Evolutionary conservation across 352 stramenopile species (phyloP).

Genomic region (Aphanomyces stellatus): DNA sequence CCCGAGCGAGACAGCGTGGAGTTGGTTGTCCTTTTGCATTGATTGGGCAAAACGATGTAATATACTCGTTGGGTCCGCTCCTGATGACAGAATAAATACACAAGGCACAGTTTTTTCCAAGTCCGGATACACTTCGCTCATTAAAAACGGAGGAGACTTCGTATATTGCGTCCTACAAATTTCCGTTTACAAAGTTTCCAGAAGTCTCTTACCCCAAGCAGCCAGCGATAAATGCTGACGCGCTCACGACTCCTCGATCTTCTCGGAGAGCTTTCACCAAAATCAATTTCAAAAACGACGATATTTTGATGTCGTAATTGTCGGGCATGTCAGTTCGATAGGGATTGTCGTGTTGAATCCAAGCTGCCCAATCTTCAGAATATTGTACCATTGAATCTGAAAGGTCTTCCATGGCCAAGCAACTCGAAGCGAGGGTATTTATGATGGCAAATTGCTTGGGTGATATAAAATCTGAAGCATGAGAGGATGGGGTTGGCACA

Average conservation of each 20-base stretch:
- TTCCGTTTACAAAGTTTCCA: background rate
- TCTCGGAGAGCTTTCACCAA: conserved; percentile 72
- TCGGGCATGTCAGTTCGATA: conserved; percentile 31
- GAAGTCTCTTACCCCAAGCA: conserved; percentile 29
- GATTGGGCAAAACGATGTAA: conserved; percentile 89
- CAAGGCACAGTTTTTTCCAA: conserved; percentile 88
- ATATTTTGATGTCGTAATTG: conserved; percentile 27
- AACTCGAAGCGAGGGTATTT: background rate
- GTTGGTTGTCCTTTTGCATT: conserved; percentile 70
- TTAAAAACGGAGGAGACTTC: conserved; percentile 82
- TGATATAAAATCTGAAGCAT: background rate
- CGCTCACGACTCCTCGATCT: conserved; percentile 48
- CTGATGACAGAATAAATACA: conserved; percentile 90
- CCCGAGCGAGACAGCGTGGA: conserved; percentile 89
- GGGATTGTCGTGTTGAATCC: background rate
- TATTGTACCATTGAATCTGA: background rate
- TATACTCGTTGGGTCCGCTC: conserved; percentile 89
- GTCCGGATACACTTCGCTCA: conserved; percentile 91
- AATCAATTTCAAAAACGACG: conserved; percentile 42
- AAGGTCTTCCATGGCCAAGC: background rate
- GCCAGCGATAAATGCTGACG: conserved; percentile 34
- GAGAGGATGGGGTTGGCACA: too few species aligned
- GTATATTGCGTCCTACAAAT: conserved; percentile 36
- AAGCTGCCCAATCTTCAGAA: background rate
- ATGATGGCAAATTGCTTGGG: background rate